A percentile compares a stretch with the other conserved stretches of the same genome.
Evolutionary conservation across 2,329 filamentous ascomycete species (phyloP).

Genomic region (Teratosphaeriaceae sp.): DNA sequence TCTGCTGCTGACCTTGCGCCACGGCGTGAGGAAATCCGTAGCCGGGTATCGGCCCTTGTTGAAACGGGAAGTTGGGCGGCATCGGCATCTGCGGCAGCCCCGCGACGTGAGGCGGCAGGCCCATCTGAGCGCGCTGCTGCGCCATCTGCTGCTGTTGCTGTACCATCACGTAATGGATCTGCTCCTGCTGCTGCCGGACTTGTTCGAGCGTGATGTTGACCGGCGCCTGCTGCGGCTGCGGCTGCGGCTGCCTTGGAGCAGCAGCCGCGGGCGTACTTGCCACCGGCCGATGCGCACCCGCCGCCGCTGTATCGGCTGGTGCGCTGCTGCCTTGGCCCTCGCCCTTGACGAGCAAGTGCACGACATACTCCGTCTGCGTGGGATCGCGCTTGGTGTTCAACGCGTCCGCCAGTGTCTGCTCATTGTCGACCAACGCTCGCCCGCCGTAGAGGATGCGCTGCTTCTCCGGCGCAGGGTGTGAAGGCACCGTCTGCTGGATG

Average conservation of each 20-base stretch:
- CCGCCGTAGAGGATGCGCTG: constrained; percentile 56
- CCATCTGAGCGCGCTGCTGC: constrained; percentile 4
- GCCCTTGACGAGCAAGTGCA: constrained; percentile 28
- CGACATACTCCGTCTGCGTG: constrained; percentile 26
- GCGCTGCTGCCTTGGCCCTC: constrained; percentile 6
- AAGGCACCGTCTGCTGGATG: constrained; percentile 45
- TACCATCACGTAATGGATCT: constrained; percentile 8
- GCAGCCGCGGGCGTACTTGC: not conserved
- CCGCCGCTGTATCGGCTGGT: too few relatives aligned
- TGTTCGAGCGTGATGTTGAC: not conserved
- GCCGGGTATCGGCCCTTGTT: constrained; percentile 2
- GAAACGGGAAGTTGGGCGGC: not conserved
- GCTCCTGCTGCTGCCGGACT: constrained; percentile 13
- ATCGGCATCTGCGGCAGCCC: not conserved
- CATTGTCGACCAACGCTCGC: constrained; percentile 44
- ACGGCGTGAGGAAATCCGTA: constrained; percentile 6
- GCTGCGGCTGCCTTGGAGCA: constrained; percentile 2
- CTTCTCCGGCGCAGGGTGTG: constrained; percentile 36
- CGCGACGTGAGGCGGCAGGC: not conserved
- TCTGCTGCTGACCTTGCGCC: constrained; percentile 16
- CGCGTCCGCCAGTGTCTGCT: constrained; percentile 42
- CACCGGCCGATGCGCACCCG: not conserved
- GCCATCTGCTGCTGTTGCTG: constrained; percentile 8
- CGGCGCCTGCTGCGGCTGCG: not conserved
- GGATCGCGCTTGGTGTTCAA: constrained; percentile 47